These are phyloP conservation scores for Nasturtium officinale DNA, from an alignment of 345 rosid species.

Conservation along the genomic window DNA sequence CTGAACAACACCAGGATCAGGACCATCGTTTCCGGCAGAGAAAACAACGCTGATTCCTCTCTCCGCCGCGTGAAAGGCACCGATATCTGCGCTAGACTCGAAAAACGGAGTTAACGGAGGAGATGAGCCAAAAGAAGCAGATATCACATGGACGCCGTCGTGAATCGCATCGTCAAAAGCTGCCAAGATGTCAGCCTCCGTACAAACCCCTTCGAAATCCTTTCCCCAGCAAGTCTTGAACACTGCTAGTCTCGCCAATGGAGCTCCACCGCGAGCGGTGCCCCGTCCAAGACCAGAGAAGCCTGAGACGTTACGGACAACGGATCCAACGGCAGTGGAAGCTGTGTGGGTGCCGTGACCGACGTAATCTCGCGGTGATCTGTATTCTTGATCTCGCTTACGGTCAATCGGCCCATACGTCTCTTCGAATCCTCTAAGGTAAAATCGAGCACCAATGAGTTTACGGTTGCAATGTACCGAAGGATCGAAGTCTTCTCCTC, in stretches of 20 bases:
- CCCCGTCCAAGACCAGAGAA: constrained; percentile 51
- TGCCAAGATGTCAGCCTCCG: constrained; percentile 58
- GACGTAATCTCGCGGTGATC: constrained; percentile 58
- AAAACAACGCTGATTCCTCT: constrained; percentile 61
- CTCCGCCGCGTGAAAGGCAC: constrained; percentile 63
- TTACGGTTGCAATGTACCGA: constrained; percentile 58
- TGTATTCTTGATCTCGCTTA: constrained; percentile 46
- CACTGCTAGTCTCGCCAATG: constrained; percentile 61
- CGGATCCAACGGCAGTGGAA: constrained; percentile 60
- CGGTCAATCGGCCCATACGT: constrained; percentile 43
- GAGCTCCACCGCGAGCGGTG: constrained; percentile 65
- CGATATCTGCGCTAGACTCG: constrained; percentile 43
- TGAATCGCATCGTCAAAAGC: constrained; percentile 59
- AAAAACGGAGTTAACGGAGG: constrained; percentile 56
- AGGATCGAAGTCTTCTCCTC: constrained; percentile 59
- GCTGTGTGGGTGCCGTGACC: constrained; percentile 80
- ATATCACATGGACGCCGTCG: constrained; percentile 59
- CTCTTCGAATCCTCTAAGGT: constrained; percentile 55
- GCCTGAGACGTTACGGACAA: constrained; percentile 44
- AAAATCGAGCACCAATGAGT: constrained; percentile 73
- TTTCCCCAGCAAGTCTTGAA: constrained; percentile 60
- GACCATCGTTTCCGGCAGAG: constrained; percentile 59
- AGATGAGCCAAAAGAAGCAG: constrained; percentile 55
- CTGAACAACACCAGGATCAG: constrained; percentile 46
- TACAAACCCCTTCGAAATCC: constrained; percentile 42